Evolutionary conservation across 768 basidiomycete species (phyloP), one percentile per base, ranked within the genome.

Genomic region (Amanita muscaria): DNA sequence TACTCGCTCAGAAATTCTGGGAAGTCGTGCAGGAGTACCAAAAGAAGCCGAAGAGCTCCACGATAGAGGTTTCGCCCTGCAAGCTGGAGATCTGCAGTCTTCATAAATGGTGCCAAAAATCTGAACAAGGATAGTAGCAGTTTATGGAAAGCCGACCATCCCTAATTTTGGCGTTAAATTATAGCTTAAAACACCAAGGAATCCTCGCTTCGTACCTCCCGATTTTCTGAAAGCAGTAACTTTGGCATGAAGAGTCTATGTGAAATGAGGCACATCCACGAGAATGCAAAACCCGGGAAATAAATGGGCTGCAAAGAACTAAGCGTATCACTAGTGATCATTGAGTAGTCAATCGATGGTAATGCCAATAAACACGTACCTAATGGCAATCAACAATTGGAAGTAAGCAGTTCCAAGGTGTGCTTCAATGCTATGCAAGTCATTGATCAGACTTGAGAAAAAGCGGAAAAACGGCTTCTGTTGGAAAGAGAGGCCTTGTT

Each of bases 381-480:
- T 86, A 52, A 97, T 83, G 2, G 88, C 84, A 46, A 90, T 73
- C 53, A 99, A 65, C 54, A 93, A 58, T 53, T 85, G 85, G 72
- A 90, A 88, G 62, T 98, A 98, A 0, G 89, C 90, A 2, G 84
- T 70, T 3, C 90, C 91, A 7, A 98, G 74, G 56, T 81, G 81
- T 19, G 74, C 69, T 64, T 96, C 92, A 54, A 98, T 83, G 22
- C 80, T 64, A 51, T 90, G 84, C 27, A 99, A 64, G 60, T 99
- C 96, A 52, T 88, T 91, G 59, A 99, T 70, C 45, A 99, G 75
- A 58, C 88, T 93, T 11, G 93, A 97, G 70, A 98, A 98, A 68
- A 99, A 94, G 42, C 96, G 79, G 69, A 93, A 94, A 72, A 97
- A 98, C 0, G 96, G 94, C 62, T 97, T 91, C 63, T 94, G 91